A percentile compares a stretch with the other conserved stretches of the same genome.
phyloP scores from a whole-genome alignment of 2,329 filamentous ascomycete genomes.

The Fusarium sp. region DNA sequence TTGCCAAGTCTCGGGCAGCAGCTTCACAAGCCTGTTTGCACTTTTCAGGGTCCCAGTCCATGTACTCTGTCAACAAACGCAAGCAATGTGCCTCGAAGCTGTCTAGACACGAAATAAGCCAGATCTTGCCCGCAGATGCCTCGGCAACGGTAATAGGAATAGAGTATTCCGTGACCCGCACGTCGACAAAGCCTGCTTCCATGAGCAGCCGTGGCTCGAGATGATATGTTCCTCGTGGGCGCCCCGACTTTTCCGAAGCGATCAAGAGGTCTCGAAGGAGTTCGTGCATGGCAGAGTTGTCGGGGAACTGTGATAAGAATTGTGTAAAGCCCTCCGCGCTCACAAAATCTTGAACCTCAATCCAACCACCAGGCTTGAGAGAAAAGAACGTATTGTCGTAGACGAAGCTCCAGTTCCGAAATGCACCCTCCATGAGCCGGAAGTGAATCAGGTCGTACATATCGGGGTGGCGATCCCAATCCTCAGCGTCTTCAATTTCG shows the following conservation, averaged over 20 bases:
- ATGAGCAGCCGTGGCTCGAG: slow-evolving; percentile 57
- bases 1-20: slow-evolving; percentile 59
- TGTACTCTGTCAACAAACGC: slow-evolving; percentile 61
- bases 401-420: slow-evolving; percentile 64
- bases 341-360: slow-evolving; percentile 66
- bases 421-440: slow-evolving; percentile 65
- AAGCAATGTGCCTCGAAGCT: slow-evolving; percentile 60
- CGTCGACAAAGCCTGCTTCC: slow-evolving; percentile 62
- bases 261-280: slow-evolving; percentile 54
- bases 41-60: slow-evolving; percentile 62
- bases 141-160: slow-evolving; percentile 60
- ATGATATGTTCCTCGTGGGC: slow-evolving; percentile 56
- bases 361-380: slow-evolving; percentile 66
- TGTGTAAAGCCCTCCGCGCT: slow-evolving; percentile 50
- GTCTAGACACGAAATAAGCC: slow-evolving; percentile 63
- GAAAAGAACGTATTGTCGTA: slow-evolving; percentile 63
- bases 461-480: slow-evolving; percentile 64
- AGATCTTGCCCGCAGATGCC: slow-evolving; percentile 60
- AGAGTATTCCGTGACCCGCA: slow-evolving; percentile 57
- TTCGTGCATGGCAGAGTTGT: slow-evolving; percentile 55
- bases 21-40: slow-evolving; percentile 59
- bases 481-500: slow-evolving; percentile 68
- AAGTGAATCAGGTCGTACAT: slow-evolving; percentile 67
- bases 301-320: slow-evolving; percentile 53
- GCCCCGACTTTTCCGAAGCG: slow-evolving; percentile 57